Evolutionary conservation across 192 early-diverging fungal genomes (phyloP).

Genomic region (Coemansia brasiliensis): DNA sequence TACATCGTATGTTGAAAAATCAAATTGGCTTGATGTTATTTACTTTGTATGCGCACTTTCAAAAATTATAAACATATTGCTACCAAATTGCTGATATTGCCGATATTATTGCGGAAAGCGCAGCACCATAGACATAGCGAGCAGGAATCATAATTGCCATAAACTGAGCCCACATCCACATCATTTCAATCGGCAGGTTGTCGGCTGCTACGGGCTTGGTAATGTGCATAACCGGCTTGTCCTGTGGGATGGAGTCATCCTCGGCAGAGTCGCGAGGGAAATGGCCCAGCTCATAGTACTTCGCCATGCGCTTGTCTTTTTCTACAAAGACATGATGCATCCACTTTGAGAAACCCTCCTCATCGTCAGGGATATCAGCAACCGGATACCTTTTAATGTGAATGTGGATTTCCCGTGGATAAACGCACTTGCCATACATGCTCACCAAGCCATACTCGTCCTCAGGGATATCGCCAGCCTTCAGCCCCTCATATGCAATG

Average conservation of each 20-base stretch:
- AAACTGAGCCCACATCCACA: constrained; percentile 49
- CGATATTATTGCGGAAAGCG: constrained; percentile 2
- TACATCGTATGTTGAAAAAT: not conserved
- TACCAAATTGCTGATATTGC: constrained; percentile 8
- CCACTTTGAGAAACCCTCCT: constrained; percentile 75
- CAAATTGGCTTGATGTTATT: not conserved
- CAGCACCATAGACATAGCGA: constrained; percentile 18
- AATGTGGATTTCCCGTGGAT: constrained; percentile 80
- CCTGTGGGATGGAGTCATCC: constrained; percentile 31
- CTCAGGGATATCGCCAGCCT: constrained; percentile 73
- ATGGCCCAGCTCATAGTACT: constrained; percentile 73
- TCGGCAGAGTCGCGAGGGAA: constrained; percentile 60
- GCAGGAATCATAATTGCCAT: constrained; percentile 37
- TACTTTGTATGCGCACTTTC: not conserved
- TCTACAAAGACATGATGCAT: constrained; percentile 73
- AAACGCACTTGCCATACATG: constrained; percentile 70
- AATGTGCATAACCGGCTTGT: constrained; percentile 28
- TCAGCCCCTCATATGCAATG: constrained; percentile 81
- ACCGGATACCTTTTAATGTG: constrained; percentile 70
- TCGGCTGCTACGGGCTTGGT: constrained; percentile 14
- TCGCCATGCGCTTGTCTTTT: constrained; percentile 79
- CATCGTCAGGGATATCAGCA: constrained; percentile 67
- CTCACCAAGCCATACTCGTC: constrained; percentile 77
- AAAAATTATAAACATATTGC: not conserved
- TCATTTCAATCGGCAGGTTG: constrained; percentile 24